phyloP scores from a whole-genome alignment of 83 land plant species.

The Picea abies region DNA sequence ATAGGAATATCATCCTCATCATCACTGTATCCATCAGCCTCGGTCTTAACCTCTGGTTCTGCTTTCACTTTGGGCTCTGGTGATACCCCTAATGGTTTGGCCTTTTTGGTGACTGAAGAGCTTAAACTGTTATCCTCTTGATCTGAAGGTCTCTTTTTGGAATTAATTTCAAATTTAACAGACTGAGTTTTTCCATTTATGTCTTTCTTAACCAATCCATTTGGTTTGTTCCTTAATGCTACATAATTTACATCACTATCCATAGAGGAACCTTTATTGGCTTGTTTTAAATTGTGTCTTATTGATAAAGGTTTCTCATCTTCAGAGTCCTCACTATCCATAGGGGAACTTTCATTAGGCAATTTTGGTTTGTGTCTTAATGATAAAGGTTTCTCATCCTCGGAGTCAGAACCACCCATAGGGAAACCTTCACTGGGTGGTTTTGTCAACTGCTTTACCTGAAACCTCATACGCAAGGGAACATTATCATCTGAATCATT shows the following conservation, averaged over 20 bases:
- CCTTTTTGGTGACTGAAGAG: slow-evolving; percentile 36
- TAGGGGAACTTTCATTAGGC: neutral
- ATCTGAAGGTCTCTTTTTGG: slow-evolving; percentile 44
- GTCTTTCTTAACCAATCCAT: slow-evolving; percentile 40
- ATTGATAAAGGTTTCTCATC: slow-evolving; percentile 53
- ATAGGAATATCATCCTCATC: slow-evolving; percentile 55
- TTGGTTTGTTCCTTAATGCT: slow-evolving; percentile 30
- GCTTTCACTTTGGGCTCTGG: slow-evolving; percentile 25
- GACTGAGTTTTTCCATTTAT: slow-evolving; percentile 2
- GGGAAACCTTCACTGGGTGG: neutral
- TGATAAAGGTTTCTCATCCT: slow-evolving; percentile 54
- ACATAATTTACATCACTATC: slow-evolving; percentile 31
- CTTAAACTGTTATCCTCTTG: slow-evolving; percentile 18
- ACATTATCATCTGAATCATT: slow-evolving; percentile 28
- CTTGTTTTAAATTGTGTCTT: slow-evolving; percentile 28
- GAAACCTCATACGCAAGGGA: neutral
- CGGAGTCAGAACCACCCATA: slow-evolving; percentile 31
- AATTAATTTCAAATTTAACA: slow-evolving; percentile 5
- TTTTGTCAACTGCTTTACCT: neutral
- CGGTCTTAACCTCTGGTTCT: slow-evolving; percentile 38
- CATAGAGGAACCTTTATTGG: slow-evolving; percentile 13
- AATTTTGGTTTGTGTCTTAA: slow-evolving; percentile 26
- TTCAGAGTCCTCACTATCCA: slow-evolving; percentile 38
- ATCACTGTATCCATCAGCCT: slow-evolving; percentile 25
- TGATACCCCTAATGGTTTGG: slow-evolving; percentile 34